Evolutionary conservation across 208 protist species (phyloP), one percentile per base, ranked within the genome.

Genomic region (Herpetomonas samuelpessoai): DNA sequence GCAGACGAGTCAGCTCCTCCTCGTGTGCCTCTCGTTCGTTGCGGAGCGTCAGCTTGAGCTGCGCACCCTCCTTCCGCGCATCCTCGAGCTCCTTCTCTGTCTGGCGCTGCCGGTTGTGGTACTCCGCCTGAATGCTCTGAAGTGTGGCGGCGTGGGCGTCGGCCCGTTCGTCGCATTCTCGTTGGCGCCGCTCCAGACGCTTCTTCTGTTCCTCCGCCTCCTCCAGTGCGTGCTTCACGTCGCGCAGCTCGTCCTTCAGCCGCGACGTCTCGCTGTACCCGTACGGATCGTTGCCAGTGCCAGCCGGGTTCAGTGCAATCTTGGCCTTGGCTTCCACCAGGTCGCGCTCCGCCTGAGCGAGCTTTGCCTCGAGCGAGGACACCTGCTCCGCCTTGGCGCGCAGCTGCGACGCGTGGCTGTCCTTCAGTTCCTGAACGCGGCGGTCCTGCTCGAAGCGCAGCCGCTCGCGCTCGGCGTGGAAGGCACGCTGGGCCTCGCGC

Each of bases 211-310:
- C 79, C 63, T 82, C 70, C 3, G 74, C 35, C 35, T 87, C 83
- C 19, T 59, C 54, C 46, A 79, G 71, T 3, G 69, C 58, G 18
- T 44, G 55, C 44, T 79, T 61, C 10, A 82, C 49, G 19, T 57
- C 58, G 10, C 81, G 81, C 14, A 83, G 35, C 63, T 94, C 83
- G 1, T 94, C 83, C 30, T 78, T 73, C 39, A 88, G 35, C n/a
- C 79, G 76, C 0, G 58, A 22, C 12, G 59, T 60, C 52, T 76
- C 73, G 45, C 49, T 65, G 0, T 31, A 10, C 48, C 46, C 53
- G 16, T 50, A 18, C n/a, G 28, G 27, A 44, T 16, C 41, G 29
- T 66, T 44, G 28, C 60, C 62, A 9, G 26, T 53, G 3, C 35
- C 21, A 0, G 61, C 25, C 16, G 68, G 50, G 26, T 65, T 26